phyloP scores from a whole-genome alignment of 2,329 filamentous ascomycete genomes.

The Penicillium sp. region DNA sequence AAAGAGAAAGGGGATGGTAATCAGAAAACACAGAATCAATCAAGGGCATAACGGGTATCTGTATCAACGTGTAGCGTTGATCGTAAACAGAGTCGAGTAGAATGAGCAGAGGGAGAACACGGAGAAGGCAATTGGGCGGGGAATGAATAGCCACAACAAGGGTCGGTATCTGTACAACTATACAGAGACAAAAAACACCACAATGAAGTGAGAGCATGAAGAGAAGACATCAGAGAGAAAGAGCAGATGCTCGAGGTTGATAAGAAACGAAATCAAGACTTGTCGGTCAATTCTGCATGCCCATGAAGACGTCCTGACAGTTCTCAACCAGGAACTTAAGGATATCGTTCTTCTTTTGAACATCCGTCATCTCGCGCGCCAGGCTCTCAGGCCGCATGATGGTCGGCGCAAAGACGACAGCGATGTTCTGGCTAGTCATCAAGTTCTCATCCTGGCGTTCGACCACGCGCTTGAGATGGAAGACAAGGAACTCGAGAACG shows the following conservation, averaged over 20 bases:
- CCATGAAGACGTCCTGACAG: constrained; percentile 74
- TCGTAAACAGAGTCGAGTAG: constrained; percentile 22
- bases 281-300: constrained; percentile 32
- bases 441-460: constrained; percentile 80
- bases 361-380: constrained; percentile 93
- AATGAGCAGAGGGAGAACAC: constrained; percentile 2
- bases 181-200: constrained; percentile 19
- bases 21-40: constrained; percentile 2
- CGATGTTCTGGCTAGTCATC: constrained; percentile 95
- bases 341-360: constrained; percentile 87
- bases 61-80: constrained; percentile 35
- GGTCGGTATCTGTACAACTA: constrained; percentile 33
- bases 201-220: not conserved
- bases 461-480: constrained; percentile 87
- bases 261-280: not conserved
- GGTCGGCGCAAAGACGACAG: constrained; percentile 95
- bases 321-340: constrained; percentile 94
- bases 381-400: constrained; percentile 92
- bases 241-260: not conserved
- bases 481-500: constrained; percentile 89
- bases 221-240: constrained; percentile 4
- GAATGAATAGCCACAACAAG: constrained; percentile 14
- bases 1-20: constrained; percentile 15
- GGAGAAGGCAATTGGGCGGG: constrained; percentile 2
- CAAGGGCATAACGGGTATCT: constrained; percentile 29